phyloP scores from a whole-genome alignment of 2,329 filamentous ascomycete species.

The Biscogniauxia marginata region DNA sequence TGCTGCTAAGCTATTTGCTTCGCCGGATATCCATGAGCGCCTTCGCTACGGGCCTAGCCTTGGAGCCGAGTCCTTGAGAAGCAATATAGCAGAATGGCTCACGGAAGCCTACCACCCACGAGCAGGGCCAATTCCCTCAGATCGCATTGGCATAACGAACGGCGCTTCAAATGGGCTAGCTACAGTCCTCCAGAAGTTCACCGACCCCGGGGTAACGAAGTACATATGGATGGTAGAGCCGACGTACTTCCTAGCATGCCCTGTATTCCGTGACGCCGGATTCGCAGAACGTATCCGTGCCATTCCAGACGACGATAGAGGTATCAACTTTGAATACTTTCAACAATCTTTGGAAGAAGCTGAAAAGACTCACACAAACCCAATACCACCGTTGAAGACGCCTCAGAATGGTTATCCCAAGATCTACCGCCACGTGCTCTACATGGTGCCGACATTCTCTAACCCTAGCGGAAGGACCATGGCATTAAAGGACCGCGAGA shows the following conservation, averaged over 20 bases:
- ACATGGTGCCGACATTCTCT: constrained; percentile 67
- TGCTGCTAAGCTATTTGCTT: constrained; percentile 48
- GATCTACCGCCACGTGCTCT: constrained; percentile 52
- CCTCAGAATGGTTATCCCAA: constrained; percentile 50
- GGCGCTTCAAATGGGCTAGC: constrained; percentile 67
- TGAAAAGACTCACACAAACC: background rate
- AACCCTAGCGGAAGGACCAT: constrained; percentile 68
- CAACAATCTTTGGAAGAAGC: constrained; percentile 41
- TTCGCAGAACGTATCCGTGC: constrained; percentile 57
- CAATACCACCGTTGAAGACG: too few species aligned
- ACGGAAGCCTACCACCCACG: constrained; percentile 50
- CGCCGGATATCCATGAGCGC: constrained; percentile 45
- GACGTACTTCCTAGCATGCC: constrained; percentile 63
- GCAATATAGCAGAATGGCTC: constrained; percentile 60
- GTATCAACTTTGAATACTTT: constrained; percentile 58
- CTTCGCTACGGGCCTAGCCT: constrained; percentile 63
- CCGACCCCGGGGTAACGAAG: constrained; percentile 62
- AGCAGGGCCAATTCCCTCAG: constrained; percentile 39
- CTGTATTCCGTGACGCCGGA: constrained; percentile 64
- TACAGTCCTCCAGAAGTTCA: constrained; percentile 61
- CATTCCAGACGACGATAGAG: constrained; percentile 60
- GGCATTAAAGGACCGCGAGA: constrained; percentile 53
- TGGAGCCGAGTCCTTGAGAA: constrained; percentile 53
- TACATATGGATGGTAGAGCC: constrained; percentile 66
- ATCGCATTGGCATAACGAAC: constrained; percentile 61